Evolutionary conservation across 2,329 filamentous ascomycete species (phyloP).

Genomic region (Colletotrichum spinosum): DNA sequence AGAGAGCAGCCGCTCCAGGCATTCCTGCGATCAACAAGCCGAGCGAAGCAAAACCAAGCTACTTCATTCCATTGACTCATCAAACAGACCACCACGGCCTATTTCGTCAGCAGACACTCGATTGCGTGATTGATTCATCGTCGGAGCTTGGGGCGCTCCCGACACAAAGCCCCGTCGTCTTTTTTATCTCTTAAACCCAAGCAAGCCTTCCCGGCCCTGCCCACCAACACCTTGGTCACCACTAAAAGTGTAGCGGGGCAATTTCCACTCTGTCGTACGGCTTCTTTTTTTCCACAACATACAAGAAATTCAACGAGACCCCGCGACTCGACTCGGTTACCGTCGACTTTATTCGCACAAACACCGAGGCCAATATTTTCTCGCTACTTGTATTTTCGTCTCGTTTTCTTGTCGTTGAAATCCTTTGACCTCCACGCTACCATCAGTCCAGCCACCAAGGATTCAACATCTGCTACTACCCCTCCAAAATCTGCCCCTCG

Average conservation of each 20-base stretch:
- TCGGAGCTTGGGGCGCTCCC: slow-evolving; percentile 24
- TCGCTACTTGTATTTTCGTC: not conserved
- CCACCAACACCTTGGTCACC: too few species aligned
- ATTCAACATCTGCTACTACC: slow-evolving; percentile 15
- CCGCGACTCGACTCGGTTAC: slow-evolving; percentile 27
- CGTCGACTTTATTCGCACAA: slow-evolving; percentile 26
- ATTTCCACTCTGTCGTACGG: slow-evolving; percentile 31
- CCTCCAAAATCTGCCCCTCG: slow-evolving; percentile 4
- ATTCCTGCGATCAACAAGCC: too few species aligned
- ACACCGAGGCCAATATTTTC: slow-evolving; percentile 4
- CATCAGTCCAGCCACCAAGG: not conserved
- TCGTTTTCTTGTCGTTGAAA: not conserved
- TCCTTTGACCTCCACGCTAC: slow-evolving; percentile 1
- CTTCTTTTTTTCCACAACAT: slow-evolving; percentile 29
- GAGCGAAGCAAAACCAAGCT: too few species aligned
- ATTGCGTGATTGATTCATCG: slow-evolving; percentile 38
- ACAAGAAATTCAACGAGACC: slow-evolving; percentile 28
- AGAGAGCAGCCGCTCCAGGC: too few species aligned
- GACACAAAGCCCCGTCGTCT: slow-evolving; percentile 25
- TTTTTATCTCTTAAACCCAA: not conserved
- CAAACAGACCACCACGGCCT: slow-evolving; percentile 5
- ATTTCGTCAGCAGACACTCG: slow-evolving; percentile 32
- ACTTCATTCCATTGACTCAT: slow-evolving; percentile 33
- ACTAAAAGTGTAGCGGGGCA: slow-evolving; percentile 23
- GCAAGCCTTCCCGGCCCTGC: not conserved